Evolutionary conservation across 2,329 filamentous ascomycete species (phyloP).

Genomic region (Rutstroemia sp.): DNA sequence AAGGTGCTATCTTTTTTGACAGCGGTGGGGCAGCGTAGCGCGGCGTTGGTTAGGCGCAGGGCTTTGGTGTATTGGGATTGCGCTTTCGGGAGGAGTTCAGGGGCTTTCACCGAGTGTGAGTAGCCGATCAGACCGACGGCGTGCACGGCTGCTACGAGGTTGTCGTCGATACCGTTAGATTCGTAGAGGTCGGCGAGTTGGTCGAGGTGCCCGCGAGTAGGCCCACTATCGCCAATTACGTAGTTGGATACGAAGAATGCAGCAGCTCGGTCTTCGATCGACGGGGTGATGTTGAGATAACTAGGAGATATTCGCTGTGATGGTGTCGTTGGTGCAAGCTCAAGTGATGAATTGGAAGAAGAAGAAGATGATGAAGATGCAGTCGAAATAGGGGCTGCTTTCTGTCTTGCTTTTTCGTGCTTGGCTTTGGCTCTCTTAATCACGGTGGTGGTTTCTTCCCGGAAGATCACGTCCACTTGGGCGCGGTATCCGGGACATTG

Average conservation of each 20-base stretch:
- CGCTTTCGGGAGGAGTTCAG: slow-evolving; percentile 39
- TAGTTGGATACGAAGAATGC: slow-evolving; percentile 24
- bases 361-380: background rate
- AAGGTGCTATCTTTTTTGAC: slow-evolving; percentile 47
- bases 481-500: slow-evolving; percentile 49
- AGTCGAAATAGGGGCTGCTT: background rate
- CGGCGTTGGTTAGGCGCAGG: slow-evolving; percentile 42
- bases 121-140: slow-evolving; percentile 47
- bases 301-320: slow-evolving; percentile 10
- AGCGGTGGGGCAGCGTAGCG: slow-evolving; percentile 38
- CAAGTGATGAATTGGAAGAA: background rate
- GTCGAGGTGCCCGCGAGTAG: slow-evolving; percentile 43
- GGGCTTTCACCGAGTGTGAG: slow-evolving; percentile 32
- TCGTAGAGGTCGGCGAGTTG: slow-evolving; percentile 46
- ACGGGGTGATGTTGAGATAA: slow-evolving; percentile 24
- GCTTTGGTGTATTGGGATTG: slow-evolving; percentile 45
- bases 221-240: slow-evolving; percentile 31
- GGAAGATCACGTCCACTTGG: slow-evolving; percentile 49
- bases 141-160: slow-evolving; percentile 42
- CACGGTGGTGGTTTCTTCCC: slow-evolving; percentile 48
- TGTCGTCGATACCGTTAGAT: slow-evolving; percentile 33
- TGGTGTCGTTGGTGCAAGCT: background rate
- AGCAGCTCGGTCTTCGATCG: slow-evolving; percentile 23
- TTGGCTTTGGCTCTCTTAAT: slow-evolving; percentile 38
- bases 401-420: slow-evolving; percentile 7